These are phyloP conservation scores for Mortierella sp. DNA, from an alignment of 371 early-diverging fungal species.

Conservation along the genomic window DNA sequence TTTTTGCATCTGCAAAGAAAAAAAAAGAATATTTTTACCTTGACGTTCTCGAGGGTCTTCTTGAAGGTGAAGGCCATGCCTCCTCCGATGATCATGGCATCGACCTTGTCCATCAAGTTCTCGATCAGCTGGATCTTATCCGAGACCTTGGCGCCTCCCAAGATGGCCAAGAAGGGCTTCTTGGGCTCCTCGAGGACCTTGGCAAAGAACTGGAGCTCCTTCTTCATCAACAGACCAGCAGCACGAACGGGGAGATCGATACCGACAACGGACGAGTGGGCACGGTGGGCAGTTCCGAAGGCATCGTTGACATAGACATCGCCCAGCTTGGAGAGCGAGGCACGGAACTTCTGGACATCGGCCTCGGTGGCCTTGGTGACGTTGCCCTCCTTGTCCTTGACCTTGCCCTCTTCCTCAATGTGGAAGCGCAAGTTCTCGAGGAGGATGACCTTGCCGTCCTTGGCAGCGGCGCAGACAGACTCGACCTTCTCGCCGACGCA, in stretches of 20 bases:
- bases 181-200: constrained; percentile 95
- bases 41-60: constrained; percentile 87
- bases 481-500: constrained; percentile 95
- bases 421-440: constrained; percentile 99
- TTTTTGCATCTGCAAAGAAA: background rate
- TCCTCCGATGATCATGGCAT: constrained; percentile 94
- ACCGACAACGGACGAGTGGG: constrained; percentile 97
- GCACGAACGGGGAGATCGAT: constrained; percentile 92
- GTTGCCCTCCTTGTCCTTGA: constrained; percentile 91
- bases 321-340: constrained; percentile 91
- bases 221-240: constrained; percentile 98
- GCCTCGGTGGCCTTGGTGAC: constrained; percentile 87
- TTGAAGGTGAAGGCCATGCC: constrained; percentile 99
- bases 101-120: constrained; percentile 94
- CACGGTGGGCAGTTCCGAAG: constrained; percentile 99
- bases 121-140: constrained; percentile 99
- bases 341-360: constrained; percentile 89
- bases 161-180: constrained; percentile 96
- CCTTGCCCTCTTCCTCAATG: constrained; percentile 97
- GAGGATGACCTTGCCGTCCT: constrained; percentile 91
- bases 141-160: constrained; percentile 99
- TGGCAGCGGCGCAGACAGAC: constrained; percentile 80
- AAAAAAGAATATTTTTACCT: constrained; percentile 62
- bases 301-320: constrained; percentile 99
- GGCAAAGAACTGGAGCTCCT: constrained; percentile 98